These are phyloP conservation scores for Herpotrichia juniperi DNA, from an alignment of 2,329 filamentous ascomycete genomes.

Conservation along the genomic window DNA sequence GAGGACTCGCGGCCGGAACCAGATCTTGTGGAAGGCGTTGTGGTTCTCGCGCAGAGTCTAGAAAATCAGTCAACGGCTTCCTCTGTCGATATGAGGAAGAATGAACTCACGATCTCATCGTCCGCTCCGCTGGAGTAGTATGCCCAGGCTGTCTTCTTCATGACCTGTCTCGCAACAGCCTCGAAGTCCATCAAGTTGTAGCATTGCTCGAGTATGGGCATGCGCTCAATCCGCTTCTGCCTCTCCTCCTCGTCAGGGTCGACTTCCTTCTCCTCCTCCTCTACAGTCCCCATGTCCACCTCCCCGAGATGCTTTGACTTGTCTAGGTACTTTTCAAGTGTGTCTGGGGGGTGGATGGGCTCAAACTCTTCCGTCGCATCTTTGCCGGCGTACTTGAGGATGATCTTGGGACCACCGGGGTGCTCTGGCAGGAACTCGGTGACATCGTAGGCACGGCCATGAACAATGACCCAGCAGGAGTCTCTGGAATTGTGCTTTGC, in stretches of 20 bases:
- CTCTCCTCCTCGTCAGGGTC: constrained; percentile 74
- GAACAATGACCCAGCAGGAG: constrained; percentile 76
- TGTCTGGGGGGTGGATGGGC: constrained; percentile 58
- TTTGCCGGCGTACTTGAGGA: constrained; percentile 76
- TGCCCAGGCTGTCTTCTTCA: constrained; percentile 97
- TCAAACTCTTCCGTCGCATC: constrained; percentile 57
- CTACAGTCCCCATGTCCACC: constrained; percentile 44
- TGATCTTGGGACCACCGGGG: constrained; percentile 79
- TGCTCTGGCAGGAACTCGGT: constrained; percentile 70
- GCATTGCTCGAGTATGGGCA: constrained; percentile 54
- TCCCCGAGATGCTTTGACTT: constrained; percentile 49
- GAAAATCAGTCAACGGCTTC: background rate
- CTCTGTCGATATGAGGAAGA: background rate
- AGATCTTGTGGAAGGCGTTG: constrained; percentile 92
- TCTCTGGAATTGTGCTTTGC: constrained; percentile 79
- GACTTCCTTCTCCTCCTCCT: constrained; percentile 39
- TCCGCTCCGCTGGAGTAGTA: constrained; percentile 96
- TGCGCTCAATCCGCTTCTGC: constrained; percentile 64
- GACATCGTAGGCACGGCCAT: constrained; percentile 71
- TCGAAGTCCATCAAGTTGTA: constrained; percentile 78
- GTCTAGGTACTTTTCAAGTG: constrained; percentile 52
- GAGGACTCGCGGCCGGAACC: constrained; percentile 91
- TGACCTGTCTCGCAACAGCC: constrained; percentile 83
- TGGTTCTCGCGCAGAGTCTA: constrained; percentile 96
- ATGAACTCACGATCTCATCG: constrained; percentile 74